Base-by-base conservation (phyloP, 169 alveolate genomes). In the Babesia bovis region DNA sequence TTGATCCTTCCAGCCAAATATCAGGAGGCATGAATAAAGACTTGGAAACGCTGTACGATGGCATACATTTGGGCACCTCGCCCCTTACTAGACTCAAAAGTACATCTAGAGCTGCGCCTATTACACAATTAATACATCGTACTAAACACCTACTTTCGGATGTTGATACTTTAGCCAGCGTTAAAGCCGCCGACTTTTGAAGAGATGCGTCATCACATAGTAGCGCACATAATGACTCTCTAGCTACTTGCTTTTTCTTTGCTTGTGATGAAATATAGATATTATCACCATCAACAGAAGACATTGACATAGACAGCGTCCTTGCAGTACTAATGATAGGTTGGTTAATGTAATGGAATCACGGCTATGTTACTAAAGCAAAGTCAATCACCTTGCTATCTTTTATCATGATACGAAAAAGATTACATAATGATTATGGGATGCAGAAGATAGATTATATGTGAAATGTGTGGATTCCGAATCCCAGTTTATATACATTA, bases 31-130 rank as follows among this genome's bases (percentile, higher is more conserved):
- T 44, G 26, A 63, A 63, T 1, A 33, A 2, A 30, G 52, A 28
- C 60, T 63, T 63, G 23, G 73, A 63, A 4, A 63, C 23, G 49
- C 73, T 63, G 60, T 35, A 47, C 19, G 73, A 63, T 6, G 73
- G 73, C 73, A 63, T 63, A 45, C 47, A 30, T 26, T 28, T 32
- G n/a, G 73, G 73, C 12, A 32, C 56, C 47, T 63, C 73, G 10
- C 73, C 73, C 1, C 73, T 42, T 0, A 63, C 60, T 25, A 63
- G 44, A 49, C 73, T 63, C 33, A 47, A 36, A 17, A 63, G 47
- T 42, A 63, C 73, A 26, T 63, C 73, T 3, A 63, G 61, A 6
- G 73, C 10, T 4, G 50, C 49, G 25, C 36, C 73, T 63, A 55
- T 50, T 1, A 49, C 15, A 45, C 4, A 12, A 45, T 1, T 1